Evolutionary conservation across 331 rosid genomes (phyloP), one percentile per base, ranked within the genome.

Genomic region (Rhamnella rubrinervis): DNA sequence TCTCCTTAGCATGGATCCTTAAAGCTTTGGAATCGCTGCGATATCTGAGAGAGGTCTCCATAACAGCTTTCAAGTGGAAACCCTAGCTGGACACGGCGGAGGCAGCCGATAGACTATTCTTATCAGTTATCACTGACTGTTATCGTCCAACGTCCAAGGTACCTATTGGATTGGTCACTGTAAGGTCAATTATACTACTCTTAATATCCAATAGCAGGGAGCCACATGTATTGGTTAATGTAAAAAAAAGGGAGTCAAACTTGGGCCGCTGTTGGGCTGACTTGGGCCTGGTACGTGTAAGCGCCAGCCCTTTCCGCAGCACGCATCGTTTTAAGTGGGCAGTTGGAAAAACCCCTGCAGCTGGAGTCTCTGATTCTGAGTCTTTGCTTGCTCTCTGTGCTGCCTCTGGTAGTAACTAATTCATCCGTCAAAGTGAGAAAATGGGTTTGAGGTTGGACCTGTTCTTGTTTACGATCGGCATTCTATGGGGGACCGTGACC

Each of bases 21-120:
- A 95, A 25, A 51, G 89, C 83, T 79, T 80, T 86, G 77, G 96
- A 80, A 55, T 91, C 88, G 65, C 82, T 89, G 37, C 72, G 83
- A 5, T 69, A 95, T 83, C 96, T 76, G 56, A 95, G 81, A 67
- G 96, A 95, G 55, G 99, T 89, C 76, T 95, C 97, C 97, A 95
- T 95, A 55, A 47, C 4, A 1, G 52, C 7, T 31, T 16, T 20
- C 11, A 44, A 10, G 49, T 9, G 14, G 4, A 55, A 64, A 74
- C 77, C 71, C 74, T 60, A 75, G 66, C 14, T n/a, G 52, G 75
- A 71, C 37, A 61, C 44, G 71, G 77, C 65, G 77, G 71, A 73
- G 66, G 16, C 15, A 44, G 14, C 2, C 49, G 14, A 31, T 31
- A 4, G 35, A 31, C 35, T 31, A 31, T 2, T 44, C 49, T 40